These are phyloP conservation scores for Gymnopilus dilepis DNA, from an alignment of 768 basidiomycete species.

Conservation along the genomic window DNA sequence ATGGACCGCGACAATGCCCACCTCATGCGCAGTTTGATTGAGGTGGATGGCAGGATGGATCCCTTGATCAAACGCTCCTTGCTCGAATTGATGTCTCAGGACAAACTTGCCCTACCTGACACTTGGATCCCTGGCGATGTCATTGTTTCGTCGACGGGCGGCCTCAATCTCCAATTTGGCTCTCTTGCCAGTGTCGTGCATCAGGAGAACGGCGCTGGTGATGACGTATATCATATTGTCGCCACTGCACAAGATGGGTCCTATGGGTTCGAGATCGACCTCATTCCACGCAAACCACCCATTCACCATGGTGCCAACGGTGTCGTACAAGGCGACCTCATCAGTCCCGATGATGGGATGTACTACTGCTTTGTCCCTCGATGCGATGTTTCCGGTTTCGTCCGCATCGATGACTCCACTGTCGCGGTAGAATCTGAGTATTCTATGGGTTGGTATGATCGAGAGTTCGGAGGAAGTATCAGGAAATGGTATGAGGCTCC, in stretches of 20 bases:
- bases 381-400: background rate
- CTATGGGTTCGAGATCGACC: background rate
- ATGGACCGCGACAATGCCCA: background rate
- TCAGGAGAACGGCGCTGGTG: background rate
- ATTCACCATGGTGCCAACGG: conserved; percentile 2
- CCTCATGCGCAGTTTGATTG: conserved; percentile 1
- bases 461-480: conserved; percentile 1
- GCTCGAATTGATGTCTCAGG: background rate
- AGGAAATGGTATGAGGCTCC: background rate
- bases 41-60: background rate
- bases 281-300: conserved; percentile 1
- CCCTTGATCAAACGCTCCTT: background rate
- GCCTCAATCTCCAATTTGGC: background rate
- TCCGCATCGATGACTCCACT: background rate
- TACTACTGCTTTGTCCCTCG: conserved; percentile 9
- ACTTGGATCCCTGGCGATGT: background rate
- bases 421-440: background rate
- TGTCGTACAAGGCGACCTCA: conserved; percentile 4
- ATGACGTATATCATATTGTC: conserved; percentile 4
- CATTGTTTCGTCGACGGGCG: background rate
- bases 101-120: background rate
- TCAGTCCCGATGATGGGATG: conserved; percentile 2
- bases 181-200: conserved; percentile 1
- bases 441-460: conserved; percentile 3
- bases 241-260: background rate